Evolutionary conservation across 139 green algal species (phyloP).

Genomic region (Trebouxia sp.): DNA sequence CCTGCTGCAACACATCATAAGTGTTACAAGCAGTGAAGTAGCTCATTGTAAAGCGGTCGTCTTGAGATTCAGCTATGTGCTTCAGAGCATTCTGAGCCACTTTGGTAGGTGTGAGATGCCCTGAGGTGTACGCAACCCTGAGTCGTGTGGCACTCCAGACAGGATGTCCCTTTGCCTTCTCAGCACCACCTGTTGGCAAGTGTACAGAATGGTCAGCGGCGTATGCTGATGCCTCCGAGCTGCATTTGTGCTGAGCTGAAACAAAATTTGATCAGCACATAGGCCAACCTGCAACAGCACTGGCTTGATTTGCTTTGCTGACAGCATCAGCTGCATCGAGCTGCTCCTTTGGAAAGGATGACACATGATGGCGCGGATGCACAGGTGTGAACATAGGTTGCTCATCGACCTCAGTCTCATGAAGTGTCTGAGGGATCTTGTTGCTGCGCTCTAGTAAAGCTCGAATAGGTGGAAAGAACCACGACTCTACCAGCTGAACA

Average conservation of each 20-base stretch:
- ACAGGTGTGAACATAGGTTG: neutral
- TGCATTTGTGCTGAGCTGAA: neutral
- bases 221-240: neutral
- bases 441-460: conserved; percentile 34
- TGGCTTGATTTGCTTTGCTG: neutral
- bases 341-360: too few relatives aligned
- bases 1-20: conserved; percentile 28
- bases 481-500: conserved; percentile 31
- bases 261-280: neutral
- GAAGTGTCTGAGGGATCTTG: conserved; percentile 35
- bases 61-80: conserved; percentile 34
- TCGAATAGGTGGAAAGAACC: conserved; percentile 20
- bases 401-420: neutral
- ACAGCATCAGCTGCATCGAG: neutral
- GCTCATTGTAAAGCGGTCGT: conserved; percentile 33
- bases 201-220: neutral
- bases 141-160: conserved; percentile 25
- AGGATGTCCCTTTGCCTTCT: neutral
- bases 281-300: neutral
- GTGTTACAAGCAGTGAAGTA: conserved; percentile 37
- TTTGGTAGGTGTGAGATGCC: conserved; percentile 40
- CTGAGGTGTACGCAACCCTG: conserved; percentile 31
- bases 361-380: neutral
- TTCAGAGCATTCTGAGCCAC: conserved; percentile 56
- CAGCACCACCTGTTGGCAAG: neutral